Base-by-base conservation (phyloP, 768 basidiomycete species). In the Xerocomellus intermedius region DNA sequence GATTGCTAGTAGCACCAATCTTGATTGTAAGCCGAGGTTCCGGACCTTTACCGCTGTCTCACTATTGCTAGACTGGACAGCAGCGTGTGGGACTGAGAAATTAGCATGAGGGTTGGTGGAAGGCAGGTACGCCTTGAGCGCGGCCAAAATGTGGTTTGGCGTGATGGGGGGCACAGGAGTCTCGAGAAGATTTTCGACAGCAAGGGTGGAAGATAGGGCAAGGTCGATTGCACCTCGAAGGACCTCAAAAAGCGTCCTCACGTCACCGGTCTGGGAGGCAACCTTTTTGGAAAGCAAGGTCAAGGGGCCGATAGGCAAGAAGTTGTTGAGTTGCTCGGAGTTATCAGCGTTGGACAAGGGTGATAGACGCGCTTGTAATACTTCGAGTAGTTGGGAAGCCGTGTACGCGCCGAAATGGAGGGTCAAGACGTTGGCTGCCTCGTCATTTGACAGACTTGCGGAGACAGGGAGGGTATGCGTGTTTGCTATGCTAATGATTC, bases 401-500 rank as follows among this genome's bases (percentile, higher is more conserved):
- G 83, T 84, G 66, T 94, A 95, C 0, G 92, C 89, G 19, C 84
- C 75, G 65, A 94, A 94, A 66, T 93, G 91, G 35, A 93, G 72
- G 1, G 90, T 92, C 24, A 75, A 71, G 22, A 87, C 80, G 30
- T 66, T 65, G 45, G 67, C 71, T 52, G 79, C 67, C 10, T 62
- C 69, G 30, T 71, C 65, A 22, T 71, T 62, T 12, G 76, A 55
- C 64, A 77, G 56, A 13, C 75, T 74, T 9, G 73, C 65, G 0
- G 84, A 77, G 3, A 84, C 79, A 2, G 87, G 85, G 24, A 95
- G 82, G 6, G 91, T 92, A 63, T 94, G 92, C 2, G 89, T 91
- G 64, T 95, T 95, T 38, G 92, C 91, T 65, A 95, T 93, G 36
- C 88, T 91, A 61, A 94, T 85, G 38, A 93, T 61, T 45, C 90